Evolutionary conservation across 164 flowering plant genomes (phyloP).

Genomic region (Stephania yunnanensis): DNA sequence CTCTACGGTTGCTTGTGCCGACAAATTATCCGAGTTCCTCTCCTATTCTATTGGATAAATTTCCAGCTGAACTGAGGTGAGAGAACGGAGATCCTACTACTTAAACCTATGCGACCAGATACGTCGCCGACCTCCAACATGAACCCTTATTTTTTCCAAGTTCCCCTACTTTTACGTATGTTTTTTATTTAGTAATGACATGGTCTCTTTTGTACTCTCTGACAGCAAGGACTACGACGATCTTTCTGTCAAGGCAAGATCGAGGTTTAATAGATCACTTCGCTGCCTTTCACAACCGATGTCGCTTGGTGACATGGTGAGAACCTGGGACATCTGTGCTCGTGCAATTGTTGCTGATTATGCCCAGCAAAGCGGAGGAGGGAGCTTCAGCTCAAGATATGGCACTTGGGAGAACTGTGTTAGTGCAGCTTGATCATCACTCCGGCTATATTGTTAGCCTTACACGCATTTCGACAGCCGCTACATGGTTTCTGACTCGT

Average conservation of each 20-base stretch:
- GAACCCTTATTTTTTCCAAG: not conserved
- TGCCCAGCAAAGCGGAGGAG: conserved; percentile 73
- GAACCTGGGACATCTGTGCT: conserved; percentile 79
- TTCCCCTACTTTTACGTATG: not conserved
- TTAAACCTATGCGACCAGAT: not conserved
- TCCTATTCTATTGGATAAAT: conserved; percentile 72
- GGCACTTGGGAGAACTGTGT: conserved; percentile 78
- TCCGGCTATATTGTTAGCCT: too few species aligned
- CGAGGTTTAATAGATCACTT: conserved; percentile 54
- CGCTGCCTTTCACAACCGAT: conserved; percentile 70
- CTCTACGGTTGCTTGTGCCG: conserved; percentile 73
- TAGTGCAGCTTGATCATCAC: conserved; percentile 24
- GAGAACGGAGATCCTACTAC: conserved; percentile 11
- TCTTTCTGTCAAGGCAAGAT: conserved; percentile 59
- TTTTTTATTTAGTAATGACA: not conserved
- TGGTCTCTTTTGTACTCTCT: not conserved
- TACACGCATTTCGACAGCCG: too few species aligned
- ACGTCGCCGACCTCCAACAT: not conserved
- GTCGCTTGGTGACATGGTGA: conserved; percentile 65
- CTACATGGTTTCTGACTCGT: too few species aligned
- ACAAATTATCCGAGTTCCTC: conserved; percentile 77
- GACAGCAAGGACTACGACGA: conserved; percentile 69
- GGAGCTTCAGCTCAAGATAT: conserved; percentile 77
- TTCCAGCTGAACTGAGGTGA: conserved; percentile 78
- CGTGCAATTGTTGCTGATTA: conserved; percentile 60